Base-by-base conservation (phyloP, 208 protist genomes). In the Phytomonas sp. region DNA sequence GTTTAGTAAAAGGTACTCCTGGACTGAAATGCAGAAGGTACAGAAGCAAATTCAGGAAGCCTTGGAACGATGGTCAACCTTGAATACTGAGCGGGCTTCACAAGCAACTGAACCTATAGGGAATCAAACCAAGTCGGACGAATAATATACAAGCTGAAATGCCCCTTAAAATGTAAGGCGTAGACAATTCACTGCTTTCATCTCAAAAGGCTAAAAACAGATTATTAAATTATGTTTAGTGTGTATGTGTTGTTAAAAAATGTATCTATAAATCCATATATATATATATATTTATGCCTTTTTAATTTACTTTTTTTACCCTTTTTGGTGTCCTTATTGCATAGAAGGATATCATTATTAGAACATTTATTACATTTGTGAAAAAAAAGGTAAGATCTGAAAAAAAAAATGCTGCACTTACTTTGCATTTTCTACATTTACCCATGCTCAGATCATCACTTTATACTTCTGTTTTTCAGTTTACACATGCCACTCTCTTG, bases 11-110 rank as follows among this genome's bases (percentile, higher is more conserved):
- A 42, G 70, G 29, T 60, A 32, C 4, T 64, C 66, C 29, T 74
- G 74, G 79, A 26, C 56, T 14, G 76, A 77, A 56, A 84, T 94
- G 70, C 77, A 70, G 23, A 76, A 71, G 61, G 71, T 79, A 33
- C 88, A 94, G 73, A 68, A 70, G 30, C 60, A 60, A 11, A 66
- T 94, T 19, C 80, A 75, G 34, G 67, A 70, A 11, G 67, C 80
- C 12, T 78, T 94, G 4, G 63, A 75, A 14, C 36, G 52, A 42
- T 56, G 45, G 45, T 19, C 45, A 26, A 19, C 45, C 19, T 56
- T 56, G 45, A 56, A 56, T 56, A 23, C 45, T 56, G 45, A 56
- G 6, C 16, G 45, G 4, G 19, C 23, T 12, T 56, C 45, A 56
- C 45, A 56, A 56, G 23, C 45, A 56, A 26, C 45, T 26, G 45